Percentiles rank a stretch among this genome's conserved stretches.
Evolutionary conservation across 2,329 filamentous ascomycete species (phyloP).

Genomic region (Talaromyces marneffei): DNA sequence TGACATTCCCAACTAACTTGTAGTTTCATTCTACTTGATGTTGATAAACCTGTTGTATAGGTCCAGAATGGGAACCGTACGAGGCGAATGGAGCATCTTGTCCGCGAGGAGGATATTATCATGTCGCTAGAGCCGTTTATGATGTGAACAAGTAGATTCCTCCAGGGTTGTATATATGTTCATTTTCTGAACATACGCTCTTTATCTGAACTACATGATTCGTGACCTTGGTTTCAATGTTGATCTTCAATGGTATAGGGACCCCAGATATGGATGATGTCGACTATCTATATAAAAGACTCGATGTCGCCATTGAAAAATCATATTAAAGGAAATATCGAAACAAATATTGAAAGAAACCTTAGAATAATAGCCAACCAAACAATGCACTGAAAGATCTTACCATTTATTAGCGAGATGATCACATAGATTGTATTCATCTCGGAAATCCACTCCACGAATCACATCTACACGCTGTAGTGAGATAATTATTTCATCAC

Average conservation of each 20-base stretch:
- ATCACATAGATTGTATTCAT: background rate
- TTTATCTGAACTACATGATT: background rate
- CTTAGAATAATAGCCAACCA: too few species aligned
- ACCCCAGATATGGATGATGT: background rate
- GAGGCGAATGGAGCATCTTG: slow-evolving; percentile 5
- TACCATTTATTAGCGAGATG: background rate
- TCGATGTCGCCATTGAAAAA: background rate
- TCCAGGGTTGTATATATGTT: background rate
- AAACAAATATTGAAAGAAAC: too few species aligned
- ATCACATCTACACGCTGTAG: background rate
- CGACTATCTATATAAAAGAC: too few species aligned
- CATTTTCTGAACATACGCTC: background rate
- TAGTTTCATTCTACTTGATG: background rate
- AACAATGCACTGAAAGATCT: too few species aligned
- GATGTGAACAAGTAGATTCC: background rate
- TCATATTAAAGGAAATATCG: background rate
- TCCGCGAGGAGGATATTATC: slow-evolving; percentile 13
- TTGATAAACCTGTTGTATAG: background rate
- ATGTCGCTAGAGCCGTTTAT: background rate
- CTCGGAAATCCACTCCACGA: slow-evolving; percentile 1
- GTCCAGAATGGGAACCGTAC: slow-evolving; percentile 4
- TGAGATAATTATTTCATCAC: slow-evolving; percentile 13
- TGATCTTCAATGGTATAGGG: background rate
- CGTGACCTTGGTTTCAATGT: background rate
- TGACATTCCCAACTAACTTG: too few species aligned